These are phyloP conservation scores for Aspergillus candidus DNA, from an alignment of 2,329 filamentous ascomycete genomes.

Conservation along the genomic window DNA sequence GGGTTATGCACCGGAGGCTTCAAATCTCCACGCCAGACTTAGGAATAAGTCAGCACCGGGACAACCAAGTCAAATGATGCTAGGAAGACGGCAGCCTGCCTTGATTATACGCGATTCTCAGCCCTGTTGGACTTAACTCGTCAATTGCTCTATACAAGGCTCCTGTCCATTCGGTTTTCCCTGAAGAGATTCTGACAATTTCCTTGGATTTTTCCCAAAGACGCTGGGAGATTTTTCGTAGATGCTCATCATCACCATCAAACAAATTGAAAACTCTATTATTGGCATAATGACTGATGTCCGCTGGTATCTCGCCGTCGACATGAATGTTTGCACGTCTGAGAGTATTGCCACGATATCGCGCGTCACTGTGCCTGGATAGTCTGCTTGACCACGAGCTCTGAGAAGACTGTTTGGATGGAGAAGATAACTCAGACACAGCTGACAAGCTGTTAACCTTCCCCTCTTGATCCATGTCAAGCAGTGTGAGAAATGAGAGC, in stretches of 20 bases:
- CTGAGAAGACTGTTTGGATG: slow-evolving; percentile 1
- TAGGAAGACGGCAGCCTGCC: not conserved
- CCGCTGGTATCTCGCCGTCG: not conserved
- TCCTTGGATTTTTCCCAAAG: slow-evolving; percentile 5
- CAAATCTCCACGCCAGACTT: slow-evolving; percentile 4
- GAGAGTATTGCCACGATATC: slow-evolving; percentile 5
- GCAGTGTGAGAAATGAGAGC: too few relatives aligned
- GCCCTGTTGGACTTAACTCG: not conserved
- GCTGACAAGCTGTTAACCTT: not conserved
- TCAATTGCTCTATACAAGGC: slow-evolving; percentile 4
- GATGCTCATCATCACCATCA: not conserved
- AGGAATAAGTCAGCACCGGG: not conserved
- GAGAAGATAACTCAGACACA: not conserved
- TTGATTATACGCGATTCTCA: slow-evolving; percentile 1
- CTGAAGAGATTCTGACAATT: not conserved
- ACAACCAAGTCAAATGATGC: too few relatives aligned
- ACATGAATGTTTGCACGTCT: slow-evolving; percentile 5
- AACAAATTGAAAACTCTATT: not conserved
- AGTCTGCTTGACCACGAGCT: slow-evolving; percentile 3
- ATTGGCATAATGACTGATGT: slow-evolving; percentile 1
- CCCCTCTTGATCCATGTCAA: too few relatives aligned
- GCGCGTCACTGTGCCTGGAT: slow-evolving; percentile 1
- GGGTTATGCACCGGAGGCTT: slow-evolving; percentile 6
- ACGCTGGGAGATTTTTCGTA: not conserved
- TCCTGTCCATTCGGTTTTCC: slow-evolving; percentile 5